Base-by-base conservation (phyloP, 805 yeast species). In the Saccharomyces paradoxus region DNA sequence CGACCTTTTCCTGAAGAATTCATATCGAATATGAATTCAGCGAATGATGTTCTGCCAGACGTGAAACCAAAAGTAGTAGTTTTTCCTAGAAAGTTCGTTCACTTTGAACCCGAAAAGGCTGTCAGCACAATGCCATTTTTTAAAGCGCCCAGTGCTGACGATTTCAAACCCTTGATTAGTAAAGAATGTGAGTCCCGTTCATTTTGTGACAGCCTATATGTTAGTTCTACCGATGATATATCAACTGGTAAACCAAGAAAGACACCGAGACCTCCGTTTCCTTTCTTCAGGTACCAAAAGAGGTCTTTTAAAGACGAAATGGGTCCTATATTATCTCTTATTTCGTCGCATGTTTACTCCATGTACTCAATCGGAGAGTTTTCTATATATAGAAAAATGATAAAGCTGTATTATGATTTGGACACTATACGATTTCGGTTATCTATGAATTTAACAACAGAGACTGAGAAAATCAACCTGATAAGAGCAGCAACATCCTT, bases 1-100 rank as follows among this genome's bases (percentile, higher is more conserved):
- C 78, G 82, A 55, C 91, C 95, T 6, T 71, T 82, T 53, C 92
- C 92, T 0, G 77, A 81, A 31, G 89, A 84, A 64, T 86, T 82
- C 68, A 78, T 84, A 41, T 81, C 86, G 13, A 77, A 82, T 2
- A 58, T 60, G 54, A 65, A 71, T 1, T 78, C 81, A 28, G 79
- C 81, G 59, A 73, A 82, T 58, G 87, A 84, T 52, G 81, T 80
- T 53, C 71, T 86, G 52, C 89, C 90, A 0, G 83, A 80, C 46
- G 71, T 75, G 53, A 77, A 76, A 50, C 70, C 79, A 46, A 71
- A 74, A 17, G 74, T 83, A n/a, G 83, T 77, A 1, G 75, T 87
- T 9, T 76, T 87, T 46, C 95, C 95, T 0, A 66, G 79, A 60
- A 74, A 77, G 49, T 80, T 81, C 65, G 76, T 82, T 48, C 71